Evolutionary conservation across 2,329 filamentous ascomycete species (phyloP).

Genomic region (Monascus ruber): DNA sequence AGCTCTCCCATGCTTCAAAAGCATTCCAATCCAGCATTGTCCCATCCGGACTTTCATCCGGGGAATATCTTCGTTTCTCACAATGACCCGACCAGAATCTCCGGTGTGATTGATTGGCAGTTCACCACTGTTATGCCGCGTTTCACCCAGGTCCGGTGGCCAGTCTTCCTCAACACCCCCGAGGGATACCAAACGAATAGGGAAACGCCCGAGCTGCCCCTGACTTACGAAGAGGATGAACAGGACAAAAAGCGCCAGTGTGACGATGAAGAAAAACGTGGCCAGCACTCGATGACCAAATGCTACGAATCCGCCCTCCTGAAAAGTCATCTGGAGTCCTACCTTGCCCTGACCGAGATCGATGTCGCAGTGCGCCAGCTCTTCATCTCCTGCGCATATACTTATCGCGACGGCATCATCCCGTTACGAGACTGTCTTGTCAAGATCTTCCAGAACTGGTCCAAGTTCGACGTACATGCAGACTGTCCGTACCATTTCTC

Average conservation of each 20-base stretch:
- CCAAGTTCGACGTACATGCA: conserved; percentile 1
- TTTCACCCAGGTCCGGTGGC: conserved; percentile 10
- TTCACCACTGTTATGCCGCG: conserved; percentile 9
- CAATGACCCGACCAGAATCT: conserved; percentile 9
- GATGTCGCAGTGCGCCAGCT: conserved; percentile 6
- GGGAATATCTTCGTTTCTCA: conserved; percentile 13
- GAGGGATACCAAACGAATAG: conserved; percentile 9
- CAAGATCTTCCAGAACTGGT: conserved; percentile 7
- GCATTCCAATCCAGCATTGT: conserved; percentile 7
- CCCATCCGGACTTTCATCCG: conserved; percentile 10
- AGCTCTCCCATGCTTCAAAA: conserved; percentile 1
- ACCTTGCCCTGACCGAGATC: conserved; percentile 8
- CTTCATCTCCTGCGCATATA: conserved; percentile 6
- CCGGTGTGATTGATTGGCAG: conserved; percentile 12
- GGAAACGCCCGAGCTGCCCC: conserved; percentile 6
- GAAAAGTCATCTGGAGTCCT: conserved; percentile 7
- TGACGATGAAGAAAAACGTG: conserved; percentile 2
- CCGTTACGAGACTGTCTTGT: conserved; percentile 6
- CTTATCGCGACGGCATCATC: conserved; percentile 7
- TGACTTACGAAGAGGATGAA: conserved; percentile 4
- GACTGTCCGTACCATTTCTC: conserved; percentile 7
- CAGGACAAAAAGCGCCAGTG: conserved; percentile 4
- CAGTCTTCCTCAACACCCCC: conserved; percentile 9
- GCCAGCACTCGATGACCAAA: conserved; percentile 8
- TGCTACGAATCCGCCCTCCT: conserved; percentile 14